Conservation (phyloP, 148 eudicot species). For the Vaccinium darrowii region DNA sequence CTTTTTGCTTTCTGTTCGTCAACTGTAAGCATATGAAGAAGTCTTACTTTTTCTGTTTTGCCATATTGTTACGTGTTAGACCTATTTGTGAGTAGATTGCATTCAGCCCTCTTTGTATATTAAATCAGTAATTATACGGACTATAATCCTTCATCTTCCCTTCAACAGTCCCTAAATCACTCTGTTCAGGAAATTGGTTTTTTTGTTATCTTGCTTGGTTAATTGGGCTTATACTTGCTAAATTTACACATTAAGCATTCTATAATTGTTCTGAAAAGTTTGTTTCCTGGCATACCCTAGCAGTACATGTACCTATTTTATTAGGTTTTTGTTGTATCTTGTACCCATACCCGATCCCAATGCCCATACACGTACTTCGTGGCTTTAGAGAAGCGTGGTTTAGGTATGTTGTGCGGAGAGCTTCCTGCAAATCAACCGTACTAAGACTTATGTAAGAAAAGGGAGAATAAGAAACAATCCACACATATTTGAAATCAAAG, state of each 20-base stretch:
- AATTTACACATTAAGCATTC: neutral
- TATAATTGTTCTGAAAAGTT: neutral
- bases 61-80: too few species aligned
- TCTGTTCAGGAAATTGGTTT: too few species aligned
- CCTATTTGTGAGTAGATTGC: too few species aligned
- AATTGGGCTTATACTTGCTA: neutral
- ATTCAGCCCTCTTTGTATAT: too few species aligned
- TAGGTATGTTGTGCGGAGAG: neutral
- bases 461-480: too few species aligned
- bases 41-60: too few species aligned
- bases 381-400: neutral
- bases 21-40: too few species aligned
- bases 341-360: neutral
- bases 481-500: neutral
- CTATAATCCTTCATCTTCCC: too few species aligned
- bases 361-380: neutral
- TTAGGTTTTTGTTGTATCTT: neutral
- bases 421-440: neutral
- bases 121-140: too few species aligned
- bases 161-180: too few species aligned
- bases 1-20: too few species aligned
- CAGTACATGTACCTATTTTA: neutral
- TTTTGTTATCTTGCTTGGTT: neutral
- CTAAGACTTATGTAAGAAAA: too few species aligned
- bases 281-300: neutral